Base-by-base conservation (phyloP, 2,329 filamentous ascomycete genomes). In the Ophiosphaerella narmari region DNA sequence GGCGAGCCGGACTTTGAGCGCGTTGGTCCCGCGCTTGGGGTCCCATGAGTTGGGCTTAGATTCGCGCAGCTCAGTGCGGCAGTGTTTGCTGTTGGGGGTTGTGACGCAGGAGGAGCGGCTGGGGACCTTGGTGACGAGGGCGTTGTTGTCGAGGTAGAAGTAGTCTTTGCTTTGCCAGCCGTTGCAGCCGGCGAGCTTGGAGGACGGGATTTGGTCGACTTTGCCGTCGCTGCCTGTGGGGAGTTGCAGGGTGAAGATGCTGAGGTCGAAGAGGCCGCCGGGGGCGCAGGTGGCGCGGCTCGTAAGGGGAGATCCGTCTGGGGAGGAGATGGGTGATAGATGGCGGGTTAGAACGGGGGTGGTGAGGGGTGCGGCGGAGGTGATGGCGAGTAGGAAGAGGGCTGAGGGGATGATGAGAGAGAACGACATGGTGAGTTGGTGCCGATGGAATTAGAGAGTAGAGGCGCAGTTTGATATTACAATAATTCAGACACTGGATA, bases 41-140 rank as follows among this genome's bases (percentile, higher is more conserved):
- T 66, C 59, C 74, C 74, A 63, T 1, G 72, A 73, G 7, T 41
- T 43, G 2, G 60, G 60, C 26, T 43, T 59, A 13, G 43, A 48
- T 61, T 78, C 75, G 14, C 74, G 74, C 11, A 78, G 62, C 57
- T 78, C 75, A 8, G 72, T 75, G 24, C 74, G 75, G 56, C 75
- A 77, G 54, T 78, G 75, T 39, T 70, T 48, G 59, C 73, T 76
- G 62, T 75, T 68, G 1, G 66, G 52, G 0, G 75, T 77, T 2
- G 67, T 76, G 7, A 76, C 74, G 50, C 74, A 77, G 7, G 57
- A 60, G 1, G 70, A 57, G 8, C 68, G 70, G 7, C 74, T 73
- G 1, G 74, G 72, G 1, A 77, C 75, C 59, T 72, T 74, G 65
- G 75, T 71, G 18, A 75, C 70, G 1, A 77, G 50, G 3, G 66